Evolutionary conservation across 768 basidiomycete species (phyloP).

Genomic region (Pholiota molesta): DNA sequence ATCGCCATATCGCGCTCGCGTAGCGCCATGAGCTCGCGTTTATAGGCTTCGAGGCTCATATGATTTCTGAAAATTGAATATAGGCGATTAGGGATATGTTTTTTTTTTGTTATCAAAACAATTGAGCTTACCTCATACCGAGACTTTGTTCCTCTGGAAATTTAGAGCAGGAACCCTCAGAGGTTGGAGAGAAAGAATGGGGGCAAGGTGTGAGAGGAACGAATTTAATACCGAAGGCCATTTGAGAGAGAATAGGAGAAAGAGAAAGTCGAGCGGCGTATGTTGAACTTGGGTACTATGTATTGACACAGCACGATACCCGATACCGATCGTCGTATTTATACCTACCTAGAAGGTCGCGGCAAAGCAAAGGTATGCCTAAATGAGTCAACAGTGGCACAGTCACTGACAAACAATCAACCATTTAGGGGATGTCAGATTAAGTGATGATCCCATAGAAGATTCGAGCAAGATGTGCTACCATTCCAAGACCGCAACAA

Average conservation of each 20-base stretch:
- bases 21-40: neutral
- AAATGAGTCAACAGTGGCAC: slow-evolving; percentile 10
- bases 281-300: slow-evolving; percentile 9
- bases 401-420: slow-evolving; percentile 14
- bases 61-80: neutral
- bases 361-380: slow-evolving; percentile 11
- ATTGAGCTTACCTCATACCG: slow-evolving; percentile 3
- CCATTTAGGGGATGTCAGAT: slow-evolving; percentile 14
- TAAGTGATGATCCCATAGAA: slow-evolving; percentile 12
- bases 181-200: neutral
- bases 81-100: neutral
- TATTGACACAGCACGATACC: neutral
- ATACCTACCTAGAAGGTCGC: slow-evolving; percentile 12
- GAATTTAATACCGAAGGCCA: slow-evolving; percentile 13
- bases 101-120: neutral
- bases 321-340: slow-evolving; percentile 14
- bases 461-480: slow-evolving; percentile 11
- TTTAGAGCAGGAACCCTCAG: neutral
- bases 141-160: neutral
- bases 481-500: slow-evolving; percentile 9
- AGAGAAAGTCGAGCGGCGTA: neutral
- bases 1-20: slow-evolving; percentile 12
- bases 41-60: slow-evolving; percentile 3
- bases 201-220: slow-evolving; percentile 7
- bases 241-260: neutral